Percentiles rank a stretch among this genome's conserved stretches.
Conservation (phyloP, 106 monocot species). For the Dioscorea alata region DNA sequence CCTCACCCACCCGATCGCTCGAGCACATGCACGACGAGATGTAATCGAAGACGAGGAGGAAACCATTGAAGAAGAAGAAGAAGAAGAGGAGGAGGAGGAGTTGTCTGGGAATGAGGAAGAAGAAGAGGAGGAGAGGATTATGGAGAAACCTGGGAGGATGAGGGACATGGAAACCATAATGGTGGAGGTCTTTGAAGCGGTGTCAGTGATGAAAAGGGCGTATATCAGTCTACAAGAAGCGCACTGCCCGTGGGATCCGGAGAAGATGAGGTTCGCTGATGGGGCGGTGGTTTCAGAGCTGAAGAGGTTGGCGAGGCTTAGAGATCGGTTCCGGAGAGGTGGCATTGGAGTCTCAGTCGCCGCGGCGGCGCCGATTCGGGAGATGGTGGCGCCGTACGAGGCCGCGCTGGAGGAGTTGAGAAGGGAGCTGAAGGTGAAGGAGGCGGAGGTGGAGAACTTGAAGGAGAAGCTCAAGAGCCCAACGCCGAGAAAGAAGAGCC, state of each 20-base stretch:
- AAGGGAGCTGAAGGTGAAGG: constrained; percentile 56
- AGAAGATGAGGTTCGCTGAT: constrained; percentile 70
- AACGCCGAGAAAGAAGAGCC: constrained; percentile 16
- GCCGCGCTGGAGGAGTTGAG: constrained; percentile 74
- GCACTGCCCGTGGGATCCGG: constrained; percentile 87
- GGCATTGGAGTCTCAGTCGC: background rate
- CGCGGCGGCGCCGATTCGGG: constrained; percentile 24
- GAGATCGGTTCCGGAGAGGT: constrained; percentile 57
- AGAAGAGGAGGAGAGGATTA: constrained; percentile 2
- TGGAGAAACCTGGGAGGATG: constrained; percentile 11
- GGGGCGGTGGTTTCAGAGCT: constrained; percentile 72
- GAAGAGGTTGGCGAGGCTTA: constrained; percentile 48
- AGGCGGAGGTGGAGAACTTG: constrained; percentile 57
- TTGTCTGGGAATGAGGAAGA: constrained; percentile 15
- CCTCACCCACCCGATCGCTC: constrained; percentile 39
- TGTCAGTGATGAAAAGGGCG: constrained; percentile 60
- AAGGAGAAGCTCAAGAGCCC: constrained; percentile 44
- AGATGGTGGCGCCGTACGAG: constrained; percentile 84
- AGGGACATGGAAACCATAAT: constrained; percentile 45
- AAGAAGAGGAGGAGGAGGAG: constrained; percentile 12
- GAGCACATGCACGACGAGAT: constrained; percentile 1
- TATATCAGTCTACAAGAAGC: constrained; percentile 72
- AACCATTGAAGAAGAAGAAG: constrained; percentile 1
- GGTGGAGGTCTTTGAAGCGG: constrained; percentile 69
- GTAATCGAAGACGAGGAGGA: background rate